Evolutionary conservation across 2,329 filamentous ascomycete genomes (phyloP).

Genomic region (Scytalidium lignicola): DNA sequence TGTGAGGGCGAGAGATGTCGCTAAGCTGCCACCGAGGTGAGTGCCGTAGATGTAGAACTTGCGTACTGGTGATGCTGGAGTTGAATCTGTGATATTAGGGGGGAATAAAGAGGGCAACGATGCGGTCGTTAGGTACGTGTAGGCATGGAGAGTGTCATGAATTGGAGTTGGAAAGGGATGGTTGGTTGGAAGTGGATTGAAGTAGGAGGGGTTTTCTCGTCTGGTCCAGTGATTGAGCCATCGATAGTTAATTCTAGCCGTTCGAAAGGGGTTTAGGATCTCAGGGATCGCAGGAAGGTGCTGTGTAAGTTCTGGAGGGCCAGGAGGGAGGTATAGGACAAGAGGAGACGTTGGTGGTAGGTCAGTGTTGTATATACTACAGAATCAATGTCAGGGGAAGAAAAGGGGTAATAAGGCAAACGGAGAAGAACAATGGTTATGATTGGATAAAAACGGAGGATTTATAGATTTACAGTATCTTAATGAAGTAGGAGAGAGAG

Average conservation of each 20-base stretch:
- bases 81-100: neutral
- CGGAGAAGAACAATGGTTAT: neutral
- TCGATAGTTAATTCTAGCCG: constrained; percentile 53
- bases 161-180: constrained; percentile 50
- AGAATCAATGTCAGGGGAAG: neutral
- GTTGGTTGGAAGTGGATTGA: constrained; percentile 10
- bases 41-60: constrained; percentile 50
- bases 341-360: constrained; percentile 35
- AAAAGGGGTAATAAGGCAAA: neutral
- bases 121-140: constrained; percentile 26
- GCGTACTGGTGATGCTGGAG: constrained; percentile 22
- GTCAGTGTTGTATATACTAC: neutral
- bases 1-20: constrained; percentile 51
- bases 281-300: constrained; percentile 23
- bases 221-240: constrained; percentile 34
- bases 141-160: constrained; percentile 51
- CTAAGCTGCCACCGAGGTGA: constrained; percentile 52
- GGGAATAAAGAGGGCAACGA: constrained; percentile 12
- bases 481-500: too few relatives aligned
- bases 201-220: constrained; percentile 15
- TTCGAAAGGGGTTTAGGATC: constrained; percentile 37
- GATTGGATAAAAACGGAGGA: neutral
- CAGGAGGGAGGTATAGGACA: constrained; percentile 48
- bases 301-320: neutral
- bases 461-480: too few relatives aligned